These are phyloP conservation scores for Eucalyptus pauciflora DNA, from an alignment of 345 rosid species.

Conservation along the genomic window DNA sequence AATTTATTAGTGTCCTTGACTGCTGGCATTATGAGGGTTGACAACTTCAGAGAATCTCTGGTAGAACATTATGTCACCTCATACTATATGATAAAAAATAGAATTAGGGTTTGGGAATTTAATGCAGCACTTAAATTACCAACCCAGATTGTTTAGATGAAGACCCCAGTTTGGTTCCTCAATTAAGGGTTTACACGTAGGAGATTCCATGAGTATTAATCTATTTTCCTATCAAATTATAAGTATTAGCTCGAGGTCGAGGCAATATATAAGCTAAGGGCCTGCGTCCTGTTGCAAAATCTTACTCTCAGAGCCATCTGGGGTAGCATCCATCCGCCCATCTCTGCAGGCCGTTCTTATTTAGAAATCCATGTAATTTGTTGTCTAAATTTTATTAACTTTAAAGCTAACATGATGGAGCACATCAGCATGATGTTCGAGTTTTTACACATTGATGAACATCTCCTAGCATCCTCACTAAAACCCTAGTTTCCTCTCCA, in stretches of 20 bases:
- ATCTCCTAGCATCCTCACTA: not conserved
- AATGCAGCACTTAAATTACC: not conserved
- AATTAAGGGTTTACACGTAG: not conserved
- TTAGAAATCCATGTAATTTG: not conserved
- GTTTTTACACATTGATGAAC: not conserved
- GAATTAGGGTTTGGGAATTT: not conserved
- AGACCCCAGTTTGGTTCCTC: not conserved
- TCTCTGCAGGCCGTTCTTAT: not conserved
- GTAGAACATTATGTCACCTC: not conserved
- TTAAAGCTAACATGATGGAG: not conserved
- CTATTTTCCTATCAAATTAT: not conserved
- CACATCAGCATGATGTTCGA: not conserved
- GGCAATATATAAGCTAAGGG: not conserved
- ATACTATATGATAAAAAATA: not conserved
- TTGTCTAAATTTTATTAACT: not conserved
- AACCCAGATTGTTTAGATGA: not conserved
- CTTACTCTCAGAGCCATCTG: not conserved
- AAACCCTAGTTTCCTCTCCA: not conserved
- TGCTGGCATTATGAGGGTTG: not conserved
- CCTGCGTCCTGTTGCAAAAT: not conserved
- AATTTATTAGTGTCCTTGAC: not conserved
- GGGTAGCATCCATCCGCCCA: not conserved
- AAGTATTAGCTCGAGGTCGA: not conserved
- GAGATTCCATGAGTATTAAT: not conserved
- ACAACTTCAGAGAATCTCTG: not conserved